Conservation (phyloP, 192 early-diverging fungal species). For the Coemansia interrupta region DNA sequence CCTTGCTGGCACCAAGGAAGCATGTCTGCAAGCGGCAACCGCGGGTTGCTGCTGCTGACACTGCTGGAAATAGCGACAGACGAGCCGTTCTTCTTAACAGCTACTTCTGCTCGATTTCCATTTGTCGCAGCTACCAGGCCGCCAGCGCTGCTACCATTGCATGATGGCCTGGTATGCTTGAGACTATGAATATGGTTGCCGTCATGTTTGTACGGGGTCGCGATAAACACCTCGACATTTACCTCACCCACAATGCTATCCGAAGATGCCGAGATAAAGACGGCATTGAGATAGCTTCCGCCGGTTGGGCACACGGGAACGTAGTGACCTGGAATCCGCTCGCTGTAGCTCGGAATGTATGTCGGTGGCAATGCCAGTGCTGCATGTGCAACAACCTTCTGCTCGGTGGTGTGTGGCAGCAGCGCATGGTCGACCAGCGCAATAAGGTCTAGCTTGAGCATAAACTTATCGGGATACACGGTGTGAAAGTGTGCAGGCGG, state of each 20-base stretch:
- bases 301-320: slow-evolving; percentile 29
- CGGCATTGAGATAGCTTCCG: slow-evolving; percentile 34
- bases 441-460: slow-evolving; percentile 45
- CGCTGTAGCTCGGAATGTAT: slow-evolving; percentile 23
- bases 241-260: slow-evolving; percentile 31
- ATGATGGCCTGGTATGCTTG: not conserved
- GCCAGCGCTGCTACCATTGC: not conserved
- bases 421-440: slow-evolving; percentile 44
- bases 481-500: slow-evolving; percentile 46
- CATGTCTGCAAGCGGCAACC: not conserved
- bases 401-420: slow-evolving; percentile 22
- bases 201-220: slow-evolving; percentile 24
- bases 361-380: slow-evolving; percentile 33
- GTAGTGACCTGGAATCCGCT: slow-evolving; percentile 28
- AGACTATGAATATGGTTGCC: too few relatives aligned
- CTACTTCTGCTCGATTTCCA: not conserved
- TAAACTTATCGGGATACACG: slow-evolving; percentile 32
- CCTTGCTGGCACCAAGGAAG: slow-evolving; percentile 29
- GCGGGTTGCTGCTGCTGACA: not conserved
- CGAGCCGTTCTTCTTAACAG: not conserved
- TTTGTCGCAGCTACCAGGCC: not conserved
- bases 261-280: slow-evolving; percentile 23
- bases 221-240: slow-evolving; percentile 36
- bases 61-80: not conserved
- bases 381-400: slow-evolving; percentile 34